phyloP scores from a whole-genome alignment of 768 basidiomycete genomes.

The Collybia mongolica region DNA sequence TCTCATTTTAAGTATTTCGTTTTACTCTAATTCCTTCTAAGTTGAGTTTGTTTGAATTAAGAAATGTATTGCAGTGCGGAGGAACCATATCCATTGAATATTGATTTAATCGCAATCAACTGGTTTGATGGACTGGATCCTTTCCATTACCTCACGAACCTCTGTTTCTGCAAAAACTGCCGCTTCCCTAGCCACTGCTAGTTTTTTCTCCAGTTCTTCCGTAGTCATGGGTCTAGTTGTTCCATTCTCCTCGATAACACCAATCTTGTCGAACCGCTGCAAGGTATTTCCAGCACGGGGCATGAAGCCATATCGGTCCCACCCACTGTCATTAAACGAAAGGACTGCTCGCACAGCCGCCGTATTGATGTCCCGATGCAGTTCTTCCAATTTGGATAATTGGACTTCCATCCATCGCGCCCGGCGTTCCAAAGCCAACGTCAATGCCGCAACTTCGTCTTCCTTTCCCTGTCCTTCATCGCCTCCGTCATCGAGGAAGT shows the following conservation, averaged over 20 bases:
- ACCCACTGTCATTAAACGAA: constrained; percentile 82
- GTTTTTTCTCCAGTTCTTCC: constrained; percentile 75
- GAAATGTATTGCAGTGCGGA: too few relatives aligned
- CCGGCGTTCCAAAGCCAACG: constrained; percentile 81
- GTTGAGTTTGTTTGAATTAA: too few relatives aligned
- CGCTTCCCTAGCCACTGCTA: constrained; percentile 68
- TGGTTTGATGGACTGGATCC: constrained; percentile 56
- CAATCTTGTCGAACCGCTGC: constrained; percentile 65
- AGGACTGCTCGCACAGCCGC: constrained; percentile 83
- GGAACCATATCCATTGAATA: too few relatives aligned
- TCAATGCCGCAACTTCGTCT: constrained; percentile 83
- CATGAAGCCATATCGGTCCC: constrained; percentile 70
- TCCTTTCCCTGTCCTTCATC: constrained; percentile 67
- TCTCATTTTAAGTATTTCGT: too few relatives aligned
- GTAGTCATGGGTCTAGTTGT: constrained; percentile 53
- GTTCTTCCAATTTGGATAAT: constrained; percentile 82
- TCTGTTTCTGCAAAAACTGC: constrained; percentile 73
- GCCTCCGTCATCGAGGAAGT: constrained; percentile 75
- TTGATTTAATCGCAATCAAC: constrained; percentile 26
- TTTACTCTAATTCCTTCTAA: too few relatives aligned
- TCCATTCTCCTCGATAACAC: constrained; percentile 49
- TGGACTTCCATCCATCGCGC: constrained; percentile 94
- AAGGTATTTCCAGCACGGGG: constrained; percentile 72
- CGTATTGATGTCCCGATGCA: constrained; percentile 88
- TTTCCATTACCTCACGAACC: constrained; percentile 73